These are phyloP conservation scores for Przewalskia tangutica DNA, from an alignment of 257 asterid genomes.

Conservation along the genomic window DNA sequence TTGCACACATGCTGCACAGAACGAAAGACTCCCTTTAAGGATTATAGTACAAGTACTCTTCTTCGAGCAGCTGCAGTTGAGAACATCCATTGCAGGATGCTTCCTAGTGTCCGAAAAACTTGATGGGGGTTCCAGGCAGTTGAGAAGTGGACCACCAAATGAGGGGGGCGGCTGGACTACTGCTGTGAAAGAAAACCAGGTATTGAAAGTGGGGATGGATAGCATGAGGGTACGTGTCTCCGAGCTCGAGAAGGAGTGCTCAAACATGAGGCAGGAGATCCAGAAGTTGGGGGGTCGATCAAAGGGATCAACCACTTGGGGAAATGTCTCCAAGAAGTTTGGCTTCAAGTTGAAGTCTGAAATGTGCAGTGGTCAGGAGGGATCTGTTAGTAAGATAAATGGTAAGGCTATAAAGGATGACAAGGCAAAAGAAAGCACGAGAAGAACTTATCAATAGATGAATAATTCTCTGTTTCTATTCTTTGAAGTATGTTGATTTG, in stretches of 20 bases:
- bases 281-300: conserved; percentile 77
- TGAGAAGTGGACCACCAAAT: conserved; percentile 57
- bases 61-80: conserved; percentile 89
- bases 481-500: not conserved
- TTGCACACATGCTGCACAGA: conserved; percentile 97
- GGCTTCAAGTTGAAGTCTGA: conserved; percentile 79
- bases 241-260: conserved; percentile 90
- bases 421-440: conserved; percentile 46
- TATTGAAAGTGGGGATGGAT: conserved; percentile 95
- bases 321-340: conserved; percentile 62
- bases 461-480: conserved; percentile 11
- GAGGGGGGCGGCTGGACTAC: conserved; percentile 65
- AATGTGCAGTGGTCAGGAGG: conserved; percentile 96
- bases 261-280: conserved; percentile 77
- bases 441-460: conserved; percentile 33
- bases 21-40: conserved; percentile 83
- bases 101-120: conserved; percentile 90
- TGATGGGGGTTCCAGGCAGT: conserved; percentile 79
- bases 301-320: conserved; percentile 61
- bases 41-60: conserved; percentile 86
- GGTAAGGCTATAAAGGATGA: conserved; percentile 38
- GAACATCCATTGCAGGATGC: conserved; percentile 93
- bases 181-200: conserved; percentile 87
- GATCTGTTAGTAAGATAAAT: conserved; percentile 54
- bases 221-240: conserved; percentile 85